These are phyloP conservation scores for Chlorencoelia australis DNA, from an alignment of 2,329 filamentous ascomycete genomes.

Conservation along the genomic window DNA sequence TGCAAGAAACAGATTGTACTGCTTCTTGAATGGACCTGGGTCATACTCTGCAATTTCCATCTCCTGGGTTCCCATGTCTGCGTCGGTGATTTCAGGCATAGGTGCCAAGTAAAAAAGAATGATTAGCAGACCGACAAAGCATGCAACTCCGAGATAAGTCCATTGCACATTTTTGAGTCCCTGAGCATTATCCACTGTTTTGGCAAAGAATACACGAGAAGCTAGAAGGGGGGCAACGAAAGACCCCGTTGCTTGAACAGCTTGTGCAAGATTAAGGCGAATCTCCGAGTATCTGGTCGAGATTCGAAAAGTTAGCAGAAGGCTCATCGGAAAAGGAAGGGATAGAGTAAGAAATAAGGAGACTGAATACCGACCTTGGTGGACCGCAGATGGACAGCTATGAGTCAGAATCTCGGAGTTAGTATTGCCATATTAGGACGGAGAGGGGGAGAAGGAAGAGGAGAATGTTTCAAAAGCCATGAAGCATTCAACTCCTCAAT, in stretches of 20 bases:
- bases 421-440: too few species aligned
- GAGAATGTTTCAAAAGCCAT: too few species aligned
- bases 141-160: conserved; percentile 36
- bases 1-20: conserved; percentile 68
- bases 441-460: too few species aligned
- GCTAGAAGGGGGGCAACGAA: conserved; percentile 65
- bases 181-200: conserved; percentile 34
- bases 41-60: conserved; percentile 32
- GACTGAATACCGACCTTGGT: too few species aligned
- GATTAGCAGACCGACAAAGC: conserved; percentile 56
- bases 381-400: conserved; percentile 49
- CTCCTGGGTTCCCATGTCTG: conserved; percentile 58
- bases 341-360: too few species aligned
- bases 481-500: too few species aligned
- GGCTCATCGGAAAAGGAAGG: too few species aligned
- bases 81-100: conserved; percentile 64
- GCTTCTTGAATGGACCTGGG: conserved; percentile 56
- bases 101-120: conserved; percentile 53
- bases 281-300: conserved; percentile 64
- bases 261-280: conserved; percentile 67
- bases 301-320: too few species aligned
- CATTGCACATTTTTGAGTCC: conserved; percentile 55
- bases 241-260: conserved; percentile 66
- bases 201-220: conserved; percentile 62
- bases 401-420: too few species aligned